phyloP scores from a whole-genome alignment of 2,329 filamentous ascomycete species.

The Rhinocladiella similis region DNA sequence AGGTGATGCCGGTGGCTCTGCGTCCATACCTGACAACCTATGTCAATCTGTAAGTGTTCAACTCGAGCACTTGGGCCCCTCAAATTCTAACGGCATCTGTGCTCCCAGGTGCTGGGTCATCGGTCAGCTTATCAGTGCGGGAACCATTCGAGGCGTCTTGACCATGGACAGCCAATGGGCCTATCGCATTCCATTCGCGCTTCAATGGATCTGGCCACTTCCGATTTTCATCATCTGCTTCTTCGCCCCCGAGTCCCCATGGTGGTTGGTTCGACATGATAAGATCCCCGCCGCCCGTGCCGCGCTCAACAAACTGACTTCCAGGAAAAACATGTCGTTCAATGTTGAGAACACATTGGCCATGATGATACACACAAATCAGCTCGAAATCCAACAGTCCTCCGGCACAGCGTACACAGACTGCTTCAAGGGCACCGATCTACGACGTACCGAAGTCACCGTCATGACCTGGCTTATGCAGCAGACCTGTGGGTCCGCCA shows the following conservation, averaged over 20 bases:
- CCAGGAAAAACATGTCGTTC: slow-evolving; percentile 18
- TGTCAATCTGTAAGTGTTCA: slow-evolving; percentile 33
- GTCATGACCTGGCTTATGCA: slow-evolving; percentile 48
- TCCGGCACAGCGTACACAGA: slow-evolving; percentile 6
- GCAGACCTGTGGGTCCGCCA: slow-evolving; percentile 64
- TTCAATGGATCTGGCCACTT: slow-evolving; percentile 34
- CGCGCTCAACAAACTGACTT: slow-evolving; percentile 46
- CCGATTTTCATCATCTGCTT: slow-evolving; percentile 25
- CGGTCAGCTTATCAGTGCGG: slow-evolving; percentile 40
- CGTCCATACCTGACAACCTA: slow-evolving; percentile 37
- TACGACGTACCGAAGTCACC: slow-evolving; percentile 7
- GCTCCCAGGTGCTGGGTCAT: slow-evolving; percentile 38
- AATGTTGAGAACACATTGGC: slow-evolving; percentile 31
- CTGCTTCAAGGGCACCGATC: slow-evolving; percentile 14
- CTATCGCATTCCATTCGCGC: slow-evolving; percentile 40
- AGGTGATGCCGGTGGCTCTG: slow-evolving; percentile 37
- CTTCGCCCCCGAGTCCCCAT: slow-evolving; percentile 49
- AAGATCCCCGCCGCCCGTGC: slow-evolving; percentile 49
- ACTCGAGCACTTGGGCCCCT: too few species aligned
- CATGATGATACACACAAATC: slow-evolving; percentile 31
- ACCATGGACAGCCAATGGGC: slow-evolving; percentile 33
- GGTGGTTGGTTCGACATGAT: slow-evolving; percentile 52
- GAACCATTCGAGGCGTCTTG: slow-evolving; percentile 37
- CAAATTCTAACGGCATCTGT: too few species aligned
- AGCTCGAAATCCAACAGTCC: slow-evolving; percentile 4